Base-by-base conservation (phyloP, 106 monocot genomes). In the Gastrodia elata region DNA sequence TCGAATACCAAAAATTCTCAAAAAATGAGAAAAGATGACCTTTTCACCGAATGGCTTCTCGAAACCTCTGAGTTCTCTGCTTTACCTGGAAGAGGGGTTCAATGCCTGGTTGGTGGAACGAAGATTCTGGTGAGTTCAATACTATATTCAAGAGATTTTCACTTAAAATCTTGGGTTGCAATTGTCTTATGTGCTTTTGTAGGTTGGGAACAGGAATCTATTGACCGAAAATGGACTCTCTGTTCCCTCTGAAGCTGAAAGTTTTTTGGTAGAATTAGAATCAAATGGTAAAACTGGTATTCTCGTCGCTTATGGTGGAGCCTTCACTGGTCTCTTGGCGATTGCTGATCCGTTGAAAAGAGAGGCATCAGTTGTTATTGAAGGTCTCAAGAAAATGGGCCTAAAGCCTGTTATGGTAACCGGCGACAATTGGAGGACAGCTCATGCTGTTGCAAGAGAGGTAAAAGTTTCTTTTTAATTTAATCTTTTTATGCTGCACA, bases 401-500 rank as follows among this genome's bases (percentile, higher is more conserved):
- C 71, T 93, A 44, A 67, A 76, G 68, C 84, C 92, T 1, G 84
- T 97, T 38, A 97, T 97, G 90, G 80, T 97, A 36, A 97, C 97
- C 25, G 97, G 97, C n/a, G 97, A 97, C 77, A 97, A 97, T 65
- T 87, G 84, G 88, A 83, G 92, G 39, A 92, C 90, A 10, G 97
- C 97, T 20, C 79, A 72, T 24, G 97, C 97, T 9, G 92, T 97
- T 70, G 97, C 90, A 6, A 88, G 80, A 39, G 88, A 92, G 90
- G 97, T 97, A 38, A 44, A 80, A 61, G n/a, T n/a, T 72, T 61
- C 64, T 55, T 9, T 20, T 33, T 20, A 38, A 24, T 35, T 41
- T n/a, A n/a, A n/a, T 9, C 39, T 39, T 26, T 0, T n/a, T 15
- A 35, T 49, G 24, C 48, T 20, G 0, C 18, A 5, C 52, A n/a